Evolutionary conservation across 805 yeast genomes (phyloP).

Genomic region (Schwanniomyces sp.): DNA sequence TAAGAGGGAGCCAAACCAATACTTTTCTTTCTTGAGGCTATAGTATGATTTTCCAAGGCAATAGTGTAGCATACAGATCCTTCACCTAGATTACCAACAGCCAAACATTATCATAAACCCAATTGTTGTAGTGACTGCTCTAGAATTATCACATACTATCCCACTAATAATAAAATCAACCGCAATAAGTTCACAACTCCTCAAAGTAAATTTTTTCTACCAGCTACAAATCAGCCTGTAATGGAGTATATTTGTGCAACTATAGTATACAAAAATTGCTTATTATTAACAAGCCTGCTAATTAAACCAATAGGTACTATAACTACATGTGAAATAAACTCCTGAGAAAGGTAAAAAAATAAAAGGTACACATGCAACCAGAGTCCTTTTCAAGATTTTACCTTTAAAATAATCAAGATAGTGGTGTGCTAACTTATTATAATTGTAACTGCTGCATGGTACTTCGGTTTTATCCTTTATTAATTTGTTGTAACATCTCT

Average conservation of each 20-base stretch:
- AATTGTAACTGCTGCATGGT: slow-evolving; percentile 7
- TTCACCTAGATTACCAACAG: slow-evolving; percentile 5
- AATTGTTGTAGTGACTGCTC: slow-evolving; percentile 2
- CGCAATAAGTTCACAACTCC: slow-evolving; percentile 1
- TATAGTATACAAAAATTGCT: slow-evolving; percentile 5
- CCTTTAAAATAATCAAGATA: slow-evolving; percentile 12
- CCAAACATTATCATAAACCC: slow-evolving; percentile 9
- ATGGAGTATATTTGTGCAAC: slow-evolving; percentile 7
- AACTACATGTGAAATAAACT: slow-evolving; percentile 6
- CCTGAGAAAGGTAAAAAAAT: slow-evolving; percentile 7
- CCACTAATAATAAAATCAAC: slow-evolving; percentile 8
- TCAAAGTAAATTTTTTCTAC: not conserved
- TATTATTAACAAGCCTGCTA: slow-evolving; percentile 5
- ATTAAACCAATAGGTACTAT: slow-evolving; percentile 9
- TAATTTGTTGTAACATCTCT: slow-evolving; percentile 2
- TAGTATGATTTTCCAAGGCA: slow-evolving; percentile 12
- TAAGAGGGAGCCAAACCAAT: slow-evolving; percentile 12
- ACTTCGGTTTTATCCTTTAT: slow-evolving; percentile 1
- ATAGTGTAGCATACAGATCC: slow-evolving; percentile 7
- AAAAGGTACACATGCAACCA: slow-evolving; percentile 6
- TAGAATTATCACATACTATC: slow-evolving; percentile 1
- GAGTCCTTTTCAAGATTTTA: slow-evolving; percentile 5
- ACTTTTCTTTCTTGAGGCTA: slow-evolving; percentile 14
- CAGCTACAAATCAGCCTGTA: slow-evolving; percentile 5
- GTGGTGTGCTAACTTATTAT: slow-evolving; percentile 4